Evolutionary conservation across 1,284 basidiomycete species (phyloP), one percentile per base, ranked within the genome.

Genomic region (Takashimella koratensis): DNA sequence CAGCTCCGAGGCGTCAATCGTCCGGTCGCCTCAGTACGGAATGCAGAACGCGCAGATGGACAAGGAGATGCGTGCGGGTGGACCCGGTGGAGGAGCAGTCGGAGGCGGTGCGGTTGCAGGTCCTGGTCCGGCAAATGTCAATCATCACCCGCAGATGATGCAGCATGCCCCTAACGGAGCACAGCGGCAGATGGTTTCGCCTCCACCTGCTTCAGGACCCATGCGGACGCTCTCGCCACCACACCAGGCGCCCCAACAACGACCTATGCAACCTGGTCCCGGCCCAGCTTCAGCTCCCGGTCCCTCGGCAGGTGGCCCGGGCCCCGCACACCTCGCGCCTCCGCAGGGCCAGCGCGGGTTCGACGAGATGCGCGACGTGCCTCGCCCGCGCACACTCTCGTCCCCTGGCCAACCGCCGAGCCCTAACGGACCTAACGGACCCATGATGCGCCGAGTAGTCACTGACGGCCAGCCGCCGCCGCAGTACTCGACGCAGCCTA

Each of bases 1-100:
- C 4, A 50, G 44, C 47, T 44, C 27, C 39, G 88, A 87, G 20
- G 94, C 96, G 76, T 89, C 84, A 76, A 85, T 90, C 3, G 84
- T 96, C 59, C 84, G 86, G 59, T 86, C 88, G 8, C 90, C 92
- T 21, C 88, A 90, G 66, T 97, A 95, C 70, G 92, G 93, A 63
- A 86, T 89, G 82, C 93, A 96, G 71, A 88, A 90, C 71, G 85
- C 87, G 20, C 88, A 86, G 56, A 89, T 96, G 81, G 88, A 93
- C 68, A 86, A 91, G 65, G 90, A 94, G 51, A 59, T 78, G 49
- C 59, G 65, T 20, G 50, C 41, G 36, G 55, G 30, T 8, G 8
- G 10, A 36, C 10, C 10, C 16, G 30, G 30, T 36, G 30, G 30
- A 8, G 30, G 30, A 36, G 10, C 30, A 8, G 16, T 36, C 10